These are phyloP conservation scores for Penicillium sp. DNA, from an alignment of 2,329 filamentous ascomycete species.

Conservation along the genomic window DNA sequence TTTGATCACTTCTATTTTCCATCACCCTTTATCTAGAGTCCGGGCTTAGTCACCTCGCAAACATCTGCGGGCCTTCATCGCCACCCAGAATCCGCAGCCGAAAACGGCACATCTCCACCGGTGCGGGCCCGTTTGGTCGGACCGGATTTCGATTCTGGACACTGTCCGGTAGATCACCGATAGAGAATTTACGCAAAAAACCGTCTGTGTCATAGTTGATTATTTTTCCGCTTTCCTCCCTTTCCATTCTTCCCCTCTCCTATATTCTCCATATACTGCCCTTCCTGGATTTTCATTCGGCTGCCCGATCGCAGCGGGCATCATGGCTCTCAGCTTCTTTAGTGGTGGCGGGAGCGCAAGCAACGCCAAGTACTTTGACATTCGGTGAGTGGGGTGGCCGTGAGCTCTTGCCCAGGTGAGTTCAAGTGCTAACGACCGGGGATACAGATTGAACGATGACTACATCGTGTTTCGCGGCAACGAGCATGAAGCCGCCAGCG, in stretches of 20 bases:
- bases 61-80: constrained; percentile 14
- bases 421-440: not conserved
- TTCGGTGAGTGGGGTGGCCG: constrained; percentile 37
- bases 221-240: constrained; percentile 11
- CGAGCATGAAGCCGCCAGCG: constrained; percentile 72
- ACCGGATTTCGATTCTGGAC: constrained; percentile 49
- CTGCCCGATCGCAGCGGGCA: constrained; percentile 21
- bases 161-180: constrained; percentile 31
- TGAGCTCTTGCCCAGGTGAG: not conserved
- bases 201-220: constrained; percentile 21
- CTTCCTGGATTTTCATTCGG: constrained; percentile 4
- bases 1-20: not conserved
- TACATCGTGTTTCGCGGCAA: constrained; percentile 75
- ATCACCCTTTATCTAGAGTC: not conserved
- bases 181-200: constrained; percentile 18
- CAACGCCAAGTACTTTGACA: constrained; percentile 51
- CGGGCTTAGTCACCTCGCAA: constrained; percentile 25
- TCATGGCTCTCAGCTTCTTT: constrained; percentile 49
- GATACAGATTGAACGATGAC: constrained; percentile 67
- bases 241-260: not conserved
- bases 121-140: constrained; percentile 38
- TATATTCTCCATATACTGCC: not conserved
- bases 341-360: constrained; percentile 42
- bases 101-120: constrained; percentile 30
- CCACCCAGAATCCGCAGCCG: constrained; percentile 24